Conservation (phyloP, 805 yeast species). For the Lachancea waltii region DNA sequence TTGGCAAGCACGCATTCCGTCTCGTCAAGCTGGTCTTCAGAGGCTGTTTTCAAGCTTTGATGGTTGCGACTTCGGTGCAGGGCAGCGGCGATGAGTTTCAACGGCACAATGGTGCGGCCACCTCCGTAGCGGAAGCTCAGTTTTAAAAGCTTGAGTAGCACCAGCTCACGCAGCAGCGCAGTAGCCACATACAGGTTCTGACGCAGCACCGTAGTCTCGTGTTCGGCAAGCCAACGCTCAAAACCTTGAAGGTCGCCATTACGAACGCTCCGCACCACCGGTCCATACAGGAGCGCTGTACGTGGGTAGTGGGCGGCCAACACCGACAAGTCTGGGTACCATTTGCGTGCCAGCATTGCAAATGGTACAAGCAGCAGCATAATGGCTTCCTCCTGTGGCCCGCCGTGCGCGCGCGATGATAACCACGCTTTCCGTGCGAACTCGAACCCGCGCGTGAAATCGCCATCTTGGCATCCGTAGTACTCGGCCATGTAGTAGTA, state of each 20-base stretch:
- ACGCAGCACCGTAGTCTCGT: conserved; percentile 47
- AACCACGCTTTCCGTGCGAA: conserved; percentile 45
- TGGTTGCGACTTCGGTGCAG: conserved; percentile 3
- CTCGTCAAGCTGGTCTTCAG: conserved; percentile 38
- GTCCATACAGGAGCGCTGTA: conserved; percentile 38
- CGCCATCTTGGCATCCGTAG: conserved; percentile 53
- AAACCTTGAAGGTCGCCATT: conserved; percentile 52
- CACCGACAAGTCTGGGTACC: conserved; percentile 39
- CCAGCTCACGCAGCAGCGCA: conserved; percentile 45
- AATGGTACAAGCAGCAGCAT: conserved; percentile 59
- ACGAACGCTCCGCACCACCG: conserved; percentile 42
- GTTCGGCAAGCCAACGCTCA: conserved; percentile 38
- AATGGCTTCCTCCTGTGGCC: conserved; percentile 34
- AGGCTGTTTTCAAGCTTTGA: conserved; percentile 7
- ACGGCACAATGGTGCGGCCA: conserved; percentile 16
- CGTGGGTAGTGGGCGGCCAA: conserved; percentile 39
- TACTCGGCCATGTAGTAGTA: conserved; percentile 65
- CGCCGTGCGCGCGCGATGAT: conserved; percentile 13
- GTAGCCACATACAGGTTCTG: conserved; percentile 56
- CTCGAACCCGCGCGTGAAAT: conserved; percentile 44
- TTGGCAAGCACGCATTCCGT: conserved; percentile 66
- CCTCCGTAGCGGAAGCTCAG: conserved; percentile 22
- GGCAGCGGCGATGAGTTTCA: conserved; percentile 10
- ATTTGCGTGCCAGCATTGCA: conserved; percentile 42
- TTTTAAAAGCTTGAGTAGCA: conserved; percentile 46